Percentiles rank a stretch among this genome's conserved stretches.
phyloP scores from a whole-genome alignment of 768 basidiomycete genomes.

The Epithele typhae region DNA sequence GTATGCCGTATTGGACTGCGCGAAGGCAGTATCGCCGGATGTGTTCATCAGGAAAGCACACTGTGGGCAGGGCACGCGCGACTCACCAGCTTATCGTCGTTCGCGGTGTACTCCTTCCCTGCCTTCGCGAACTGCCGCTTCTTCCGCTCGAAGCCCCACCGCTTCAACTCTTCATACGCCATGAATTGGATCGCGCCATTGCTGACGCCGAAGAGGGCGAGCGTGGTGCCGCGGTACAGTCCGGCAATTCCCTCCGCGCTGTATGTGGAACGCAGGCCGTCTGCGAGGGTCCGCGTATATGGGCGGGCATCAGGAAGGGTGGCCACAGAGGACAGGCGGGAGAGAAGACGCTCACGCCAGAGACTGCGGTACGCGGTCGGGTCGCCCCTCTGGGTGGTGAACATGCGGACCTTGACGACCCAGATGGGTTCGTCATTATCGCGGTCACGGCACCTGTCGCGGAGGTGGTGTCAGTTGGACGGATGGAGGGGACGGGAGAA shows the following conservation, averaged over 20 bases:
- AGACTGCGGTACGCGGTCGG: constrained; percentile 75
- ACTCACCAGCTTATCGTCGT: constrained; percentile 83
- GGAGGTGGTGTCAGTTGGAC: constrained; percentile 2
- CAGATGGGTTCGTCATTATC: constrained; percentile 96
- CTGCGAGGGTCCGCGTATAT: constrained; percentile 28
- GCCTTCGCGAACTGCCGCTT: constrained; percentile 52
- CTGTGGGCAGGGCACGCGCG: constrained; percentile 4
- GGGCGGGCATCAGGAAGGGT: neutral
- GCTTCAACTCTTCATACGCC: constrained; percentile 94
- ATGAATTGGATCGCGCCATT: constrained; percentile 97
- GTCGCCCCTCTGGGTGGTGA: constrained; percentile 67
- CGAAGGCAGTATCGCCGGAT: neutral
- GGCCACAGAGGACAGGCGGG: constrained; percentile 12
- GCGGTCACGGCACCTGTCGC: constrained; percentile 84
- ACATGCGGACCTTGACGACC: constrained; percentile 97
- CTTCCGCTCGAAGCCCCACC: constrained; percentile 81
- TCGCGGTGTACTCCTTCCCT: constrained; percentile 62
- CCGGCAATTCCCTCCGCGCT: constrained; percentile 72
- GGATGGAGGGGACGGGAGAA: constrained; percentile 11
- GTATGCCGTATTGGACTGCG: constrained; percentile 88
- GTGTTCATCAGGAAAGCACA: neutral
- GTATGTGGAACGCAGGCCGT: constrained; percentile 71
- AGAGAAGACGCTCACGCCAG: constrained; percentile 50
- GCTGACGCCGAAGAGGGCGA: constrained; percentile 89
- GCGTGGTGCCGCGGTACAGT: constrained; percentile 80